Base-by-base conservation (phyloP, 2,329 filamentous ascomycete species). In the Colletotrichum sp. region DNA sequence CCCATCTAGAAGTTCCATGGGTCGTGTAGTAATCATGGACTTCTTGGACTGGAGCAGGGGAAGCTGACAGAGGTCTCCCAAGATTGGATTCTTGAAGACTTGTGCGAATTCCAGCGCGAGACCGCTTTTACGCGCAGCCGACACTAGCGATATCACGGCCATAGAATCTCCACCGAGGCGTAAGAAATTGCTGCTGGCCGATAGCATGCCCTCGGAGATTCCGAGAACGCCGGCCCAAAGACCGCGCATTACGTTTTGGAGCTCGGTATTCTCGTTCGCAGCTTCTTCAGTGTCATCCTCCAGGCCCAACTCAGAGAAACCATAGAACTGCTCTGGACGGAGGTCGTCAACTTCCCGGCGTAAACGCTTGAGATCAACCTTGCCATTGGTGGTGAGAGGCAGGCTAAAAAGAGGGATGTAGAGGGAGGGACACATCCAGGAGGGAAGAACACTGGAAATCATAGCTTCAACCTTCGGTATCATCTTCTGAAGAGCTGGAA, bases 81-180 rank as follows among this genome's bases (percentile, higher is more conserved):
- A 34, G 6, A 32, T 7, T 2, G 73, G 71, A 8, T 18, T 39
- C 7, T 64, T 73, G 64, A 75, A 75, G 21, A 75, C 39, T 36
- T 72, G 69, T 7, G 70, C 57, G n/a, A 74, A 63, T 12, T 39
- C 59, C n/a, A 75, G 14, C 18, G 59, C 30, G 21, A 75, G 21
- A 0, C 57, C 32, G 16, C 39, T 69, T 34, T 21, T 64, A n/a
- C 73, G 52, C 7, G 57, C 57, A 30, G 64, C 70, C 7, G 55
- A 59, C 6, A 77, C 77, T 14, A 80, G 59, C n/a, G 72, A 78
- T 61, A 82, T 82, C 18, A 81, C 79, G 1, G 73, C 72, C 18
- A 82, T 67, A 2, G 81, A 83, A 72, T 82, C 78, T 4, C 81
- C 78, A 4, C 78, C 80, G 1, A 80, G 72, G 3, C 74, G 70